A percentile compares a stretch with the other conserved stretches of the same genome.
phyloP scores from a whole-genome alignment of 148 eudicot genomes.

The Cornus florida region DNA sequence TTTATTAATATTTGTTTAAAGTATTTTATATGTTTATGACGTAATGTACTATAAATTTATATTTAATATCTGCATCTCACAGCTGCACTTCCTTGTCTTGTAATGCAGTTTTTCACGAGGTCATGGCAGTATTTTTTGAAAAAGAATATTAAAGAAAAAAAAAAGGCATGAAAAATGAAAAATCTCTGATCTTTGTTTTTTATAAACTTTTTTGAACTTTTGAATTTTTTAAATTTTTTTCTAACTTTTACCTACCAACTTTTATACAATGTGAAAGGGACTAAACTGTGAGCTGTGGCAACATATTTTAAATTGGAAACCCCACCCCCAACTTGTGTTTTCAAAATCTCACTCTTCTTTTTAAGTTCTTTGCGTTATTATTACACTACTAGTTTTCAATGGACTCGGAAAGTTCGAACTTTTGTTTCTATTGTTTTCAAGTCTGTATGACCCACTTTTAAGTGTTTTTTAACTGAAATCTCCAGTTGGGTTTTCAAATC shows the following conservation, averaged over 20 bases:
- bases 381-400: too few relatives aligned
- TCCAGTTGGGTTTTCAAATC: too few relatives aligned
- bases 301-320: not conserved
- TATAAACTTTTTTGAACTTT: not conserved
- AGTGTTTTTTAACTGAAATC: too few relatives aligned
- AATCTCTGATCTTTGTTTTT: not conserved
- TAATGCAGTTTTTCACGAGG: constrained; percentile 13
- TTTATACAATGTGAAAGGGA: not conserved
- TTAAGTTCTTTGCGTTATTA: not conserved
- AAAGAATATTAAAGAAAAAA: not conserved
- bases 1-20: not conserved
- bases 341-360: not conserved
- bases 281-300: not conserved
- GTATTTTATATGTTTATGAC: too few relatives aligned
- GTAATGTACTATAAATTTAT: not conserved
- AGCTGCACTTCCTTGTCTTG: not conserved
- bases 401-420: not conserved
- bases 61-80: not conserved
- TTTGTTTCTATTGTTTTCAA: not conserved
- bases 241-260: not conserved
- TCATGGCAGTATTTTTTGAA: not conserved
- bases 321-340: not conserved
- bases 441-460: too few relatives aligned
- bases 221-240: too few relatives aligned
- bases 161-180: not conserved